Percentiles rank a stretch among this genome's conserved stretches.
Evolutionary conservation across 495 filamentous ascomycete genomes (phyloP).

Genomic region (Letharia columbiana): DNA sequence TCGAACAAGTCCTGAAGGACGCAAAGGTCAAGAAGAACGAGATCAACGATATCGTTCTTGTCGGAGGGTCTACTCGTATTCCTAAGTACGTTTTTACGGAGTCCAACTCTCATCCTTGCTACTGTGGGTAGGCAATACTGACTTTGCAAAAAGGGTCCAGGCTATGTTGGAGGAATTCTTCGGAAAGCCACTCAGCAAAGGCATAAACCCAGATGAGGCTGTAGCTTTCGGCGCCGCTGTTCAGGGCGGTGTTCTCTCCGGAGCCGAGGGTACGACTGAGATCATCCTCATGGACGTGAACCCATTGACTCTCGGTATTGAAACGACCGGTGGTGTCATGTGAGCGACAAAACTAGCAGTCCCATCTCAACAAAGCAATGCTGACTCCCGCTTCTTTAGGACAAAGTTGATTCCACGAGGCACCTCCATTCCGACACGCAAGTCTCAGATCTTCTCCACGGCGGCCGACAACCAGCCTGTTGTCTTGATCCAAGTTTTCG

Average conservation of each 20-base stretch:
- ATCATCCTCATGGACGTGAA: constrained; percentile 97
- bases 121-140: neutral
- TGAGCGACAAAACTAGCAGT: neutral
- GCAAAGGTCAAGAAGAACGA: constrained; percentile 84
- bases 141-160: constrained; percentile 45
- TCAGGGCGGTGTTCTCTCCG: constrained; percentile 90
- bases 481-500: constrained; percentile 93
- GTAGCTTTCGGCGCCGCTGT: constrained; percentile 96
- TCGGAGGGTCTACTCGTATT: constrained; percentile 92
- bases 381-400: neutral
- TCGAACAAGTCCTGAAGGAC: constrained; percentile 93
- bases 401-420: constrained; percentile 94
- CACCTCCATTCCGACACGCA: constrained; percentile 92
- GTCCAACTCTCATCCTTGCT: neutral
- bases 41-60: constrained; percentile 80
- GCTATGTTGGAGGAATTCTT: constrained; percentile 94
- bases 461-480: constrained; percentile 97
- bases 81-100: constrained; percentile 49
- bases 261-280: constrained; percentile 66
- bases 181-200: constrained; percentile 95
- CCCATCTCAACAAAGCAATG: neutral
- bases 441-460: constrained; percentile 96
- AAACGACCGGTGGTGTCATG: constrained; percentile 98
- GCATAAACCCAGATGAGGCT: constrained; percentile 97
- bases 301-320: constrained; percentile 95